These are phyloP conservation scores for Nitzschia sp. DNA, from an alignment of 108 stramenopile species.

Conservation along the genomic window DNA sequence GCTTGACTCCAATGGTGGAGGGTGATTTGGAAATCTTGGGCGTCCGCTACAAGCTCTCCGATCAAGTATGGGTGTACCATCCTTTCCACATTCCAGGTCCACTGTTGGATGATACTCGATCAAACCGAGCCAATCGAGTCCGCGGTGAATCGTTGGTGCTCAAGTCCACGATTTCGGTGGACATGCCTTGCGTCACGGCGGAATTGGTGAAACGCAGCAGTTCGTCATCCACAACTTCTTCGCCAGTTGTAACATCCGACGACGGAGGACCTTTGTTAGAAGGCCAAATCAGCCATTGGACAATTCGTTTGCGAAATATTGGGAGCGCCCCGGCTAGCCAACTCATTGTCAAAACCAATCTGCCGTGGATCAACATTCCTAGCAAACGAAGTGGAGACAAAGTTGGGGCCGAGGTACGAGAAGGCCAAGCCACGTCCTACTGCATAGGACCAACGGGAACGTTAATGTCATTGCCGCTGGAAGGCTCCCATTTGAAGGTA, in stretches of 20 bases:
- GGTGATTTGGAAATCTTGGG: constrained; percentile 81
- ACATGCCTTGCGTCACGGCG: constrained; percentile 81
- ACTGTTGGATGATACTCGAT: constrained; percentile 68
- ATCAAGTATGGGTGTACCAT: constrained; percentile 84
- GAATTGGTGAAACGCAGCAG: constrained; percentile 28
- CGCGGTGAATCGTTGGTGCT: constrained; percentile 69
- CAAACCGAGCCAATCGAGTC: constrained; percentile 65
- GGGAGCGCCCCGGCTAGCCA: constrained; percentile 77
- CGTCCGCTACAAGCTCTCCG: constrained; percentile 67
- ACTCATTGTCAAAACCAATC: constrained; percentile 74
- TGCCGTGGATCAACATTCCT: constrained; percentile 76
- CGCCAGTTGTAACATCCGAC: constrained; percentile 8
- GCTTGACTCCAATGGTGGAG: constrained; percentile 71
- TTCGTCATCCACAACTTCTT: background rate
- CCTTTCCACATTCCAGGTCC: constrained; percentile 66
- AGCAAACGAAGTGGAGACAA: background rate
- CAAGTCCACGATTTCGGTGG: constrained; percentile 64
- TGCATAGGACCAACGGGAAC: constrained; percentile 87
- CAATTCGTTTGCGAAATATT: constrained; percentile 69
- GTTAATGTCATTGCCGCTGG: constrained; percentile 64
- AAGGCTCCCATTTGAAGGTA: constrained; percentile 13
- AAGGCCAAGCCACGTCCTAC: constrained; percentile 32
- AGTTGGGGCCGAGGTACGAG: constrained; percentile 15
- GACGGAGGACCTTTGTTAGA: constrained; percentile 47
- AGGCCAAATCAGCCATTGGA: constrained; percentile 81